Base-by-base conservation (phyloP, 208 protist species). In the Wallacemonas sp. region DNA sequence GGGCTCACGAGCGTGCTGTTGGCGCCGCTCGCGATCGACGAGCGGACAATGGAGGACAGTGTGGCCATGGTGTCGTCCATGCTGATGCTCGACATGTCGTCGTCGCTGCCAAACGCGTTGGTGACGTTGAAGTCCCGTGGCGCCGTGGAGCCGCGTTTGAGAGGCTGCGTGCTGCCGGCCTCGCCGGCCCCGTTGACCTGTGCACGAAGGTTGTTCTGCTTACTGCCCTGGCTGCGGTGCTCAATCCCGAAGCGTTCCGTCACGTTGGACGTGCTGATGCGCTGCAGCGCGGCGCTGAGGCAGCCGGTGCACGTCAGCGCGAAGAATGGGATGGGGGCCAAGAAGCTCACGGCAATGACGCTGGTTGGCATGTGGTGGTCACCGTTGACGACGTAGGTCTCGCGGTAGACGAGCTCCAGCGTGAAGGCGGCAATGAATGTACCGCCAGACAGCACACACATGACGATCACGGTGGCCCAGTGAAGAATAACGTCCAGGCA, bases 11-110 rank as follows among this genome's bases (percentile, higher is more conserved):
- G 50, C 10, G 50, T 57, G 50, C 50, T 57, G 50, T 34, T 57
- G n/a, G 50, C 50, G 5, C 50, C 50, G 39, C 69, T 69, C 19
- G 41, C 55, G 37, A 72, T 57, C n/a, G 66, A 69, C 0, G 76
- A 81, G 19, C 66, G 70, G 61, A 81, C 63, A 46, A 81, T 81
- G 4, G 76, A 81, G 0, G 66, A 78, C 3, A 73, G 76, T 8
- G 71, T 70, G 12, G 29, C 29, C 21, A 46, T 48, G 10, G 63
- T 44, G 22, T 70, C 73, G 1, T 57, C 50, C 50, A 57, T 57
- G 30, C 50, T 57, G 32, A 57, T 57, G 30, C 50, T 57, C n/a
- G 50, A 57, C 50, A 57, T 33, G 17, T 57, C 50, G 22, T 57
- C 50, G 13, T 57, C 50, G 13, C 12, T 27, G 30, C n/a, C 29